phyloP scores from a whole-genome alignment of 345 rosid genomes.

The Pistacia integerrima region DNA sequence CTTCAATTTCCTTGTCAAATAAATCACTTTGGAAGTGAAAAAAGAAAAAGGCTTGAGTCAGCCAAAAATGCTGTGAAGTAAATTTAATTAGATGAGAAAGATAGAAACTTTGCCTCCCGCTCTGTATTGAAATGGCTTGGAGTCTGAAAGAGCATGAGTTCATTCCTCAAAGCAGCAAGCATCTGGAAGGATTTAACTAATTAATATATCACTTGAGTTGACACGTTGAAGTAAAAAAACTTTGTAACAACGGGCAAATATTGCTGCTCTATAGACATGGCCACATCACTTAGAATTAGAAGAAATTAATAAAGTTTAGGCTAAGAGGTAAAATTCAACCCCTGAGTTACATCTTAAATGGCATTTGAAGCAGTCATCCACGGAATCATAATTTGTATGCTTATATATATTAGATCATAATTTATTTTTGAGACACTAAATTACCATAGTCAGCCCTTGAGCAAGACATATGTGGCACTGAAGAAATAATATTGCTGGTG shows the following conservation, averaged over 20 bases:
- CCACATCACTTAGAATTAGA: not conserved
- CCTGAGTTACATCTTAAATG: not conserved
- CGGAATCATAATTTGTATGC: not conserved
- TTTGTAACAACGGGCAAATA: not conserved
- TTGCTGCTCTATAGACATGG: slow-evolving; percentile 1
- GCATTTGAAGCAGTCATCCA: not conserved
- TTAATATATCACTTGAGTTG: slow-evolving; percentile 8
- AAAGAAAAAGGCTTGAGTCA: not conserved
- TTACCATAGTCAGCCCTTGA: slow-evolving; percentile 90
- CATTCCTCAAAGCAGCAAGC: slow-evolving; percentile 88
- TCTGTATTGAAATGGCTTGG: slow-evolving; percentile 79
- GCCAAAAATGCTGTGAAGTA: not conserved
- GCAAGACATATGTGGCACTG: slow-evolving; percentile 85
- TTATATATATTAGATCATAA: not conserved
- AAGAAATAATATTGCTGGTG: slow-evolving; percentile 70
- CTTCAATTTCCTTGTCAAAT: not conserved
- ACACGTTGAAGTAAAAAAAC: slow-evolving; percentile 9
- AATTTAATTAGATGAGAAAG: not conserved
- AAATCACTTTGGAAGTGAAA: not conserved
- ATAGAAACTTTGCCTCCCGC: slow-evolving; percentile 54
- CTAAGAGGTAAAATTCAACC: not conserved
- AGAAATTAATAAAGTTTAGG: not conserved
- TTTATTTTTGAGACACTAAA: not conserved
- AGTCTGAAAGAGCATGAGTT: slow-evolving; percentile 54
- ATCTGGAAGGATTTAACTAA: slow-evolving; percentile 47